Percentiles rank a stretch among this genome's conserved stretches.
Conservation (phyloP, 768 basidiomycete species). For the Leccinum obscurum region DNA sequence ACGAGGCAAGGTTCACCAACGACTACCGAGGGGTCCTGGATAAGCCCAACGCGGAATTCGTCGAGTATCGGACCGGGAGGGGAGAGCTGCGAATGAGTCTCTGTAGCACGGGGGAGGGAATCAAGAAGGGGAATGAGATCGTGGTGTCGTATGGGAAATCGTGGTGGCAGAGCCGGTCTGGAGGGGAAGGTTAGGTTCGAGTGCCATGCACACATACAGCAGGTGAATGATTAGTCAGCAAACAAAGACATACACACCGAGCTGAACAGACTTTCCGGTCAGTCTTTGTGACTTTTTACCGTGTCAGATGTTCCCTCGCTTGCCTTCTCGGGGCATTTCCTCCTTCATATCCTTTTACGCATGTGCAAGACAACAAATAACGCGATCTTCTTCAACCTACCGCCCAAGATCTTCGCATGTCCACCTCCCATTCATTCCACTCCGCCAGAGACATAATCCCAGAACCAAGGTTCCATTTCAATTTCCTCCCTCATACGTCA, state of each 20-base stretch:
- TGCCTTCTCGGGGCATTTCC: constrained; percentile 49
- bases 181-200: background rate
- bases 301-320: constrained; percentile 50
- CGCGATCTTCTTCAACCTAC: constrained; percentile 39
- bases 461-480: constrained; percentile 42
- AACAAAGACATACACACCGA: constrained; percentile 19
- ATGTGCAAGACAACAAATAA: constrained; percentile 44
- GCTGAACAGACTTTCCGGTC: background rate
- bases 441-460: constrained; percentile 16
- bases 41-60: constrained; percentile 72
- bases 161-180: constrained; percentile 65
- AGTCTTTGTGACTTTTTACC: background rate
- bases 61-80: constrained; percentile 47
- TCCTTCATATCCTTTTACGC: constrained; percentile 58
- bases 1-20: constrained; percentile 88
- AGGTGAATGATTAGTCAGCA: constrained; percentile 21
- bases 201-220: background rate
- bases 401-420: constrained; percentile 39
- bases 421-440: constrained; percentile 18
- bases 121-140: constrained; percentile 82
- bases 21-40: constrained; percentile 80
- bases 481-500: constrained; percentile 11
- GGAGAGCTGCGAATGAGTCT: constrained; percentile 80
- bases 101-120: constrained; percentile 57
- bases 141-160: constrained; percentile 86